phyloP scores from a whole-genome alignment of 2,329 filamentous ascomycete species.

The Arthrobotrys sinensis region DNA sequence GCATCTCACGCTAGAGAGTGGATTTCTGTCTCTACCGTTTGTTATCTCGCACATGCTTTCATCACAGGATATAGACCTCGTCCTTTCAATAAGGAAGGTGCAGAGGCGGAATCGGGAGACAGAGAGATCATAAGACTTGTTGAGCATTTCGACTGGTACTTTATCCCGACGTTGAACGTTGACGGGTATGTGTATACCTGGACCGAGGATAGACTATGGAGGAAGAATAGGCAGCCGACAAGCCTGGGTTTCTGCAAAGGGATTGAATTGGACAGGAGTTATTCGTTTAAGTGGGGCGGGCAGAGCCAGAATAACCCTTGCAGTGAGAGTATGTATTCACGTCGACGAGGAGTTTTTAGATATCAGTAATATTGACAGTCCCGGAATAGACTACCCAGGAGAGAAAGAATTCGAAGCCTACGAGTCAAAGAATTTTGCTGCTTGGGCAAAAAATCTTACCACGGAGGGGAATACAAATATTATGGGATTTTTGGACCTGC shows the following conservation, averaged over 20 bases:
- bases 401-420: constrained; percentile 85
- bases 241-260: constrained; percentile 86
- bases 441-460: constrained; percentile 87
- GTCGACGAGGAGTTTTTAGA: neutral
- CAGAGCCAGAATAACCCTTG: constrained; percentile 82
- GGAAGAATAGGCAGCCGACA: constrained; percentile 91
- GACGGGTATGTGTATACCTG: constrained; percentile 96
- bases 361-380: neutral
- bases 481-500: constrained; percentile 88
- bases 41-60: constrained; percentile 89
- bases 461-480: constrained; percentile 80
- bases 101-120: constrained; percentile 60
- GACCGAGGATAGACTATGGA: constrained; percentile 92
- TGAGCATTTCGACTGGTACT: constrained; percentile 86
- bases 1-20: constrained; percentile 96
- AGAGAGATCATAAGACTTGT: constrained; percentile 79
- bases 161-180: constrained; percentile 90
- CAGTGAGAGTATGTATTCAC: constrained; percentile 76
- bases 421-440: constrained; percentile 81
- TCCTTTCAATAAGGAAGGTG: constrained; percentile 67
- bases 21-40: constrained; percentile 93
- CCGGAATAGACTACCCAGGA: constrained; percentile 76
- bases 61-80: constrained; percentile 85
- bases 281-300: constrained; percentile 86
- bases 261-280: constrained; percentile 89